Percentiles rank a stretch among this genome's conserved stretches.
phyloP scores from a whole-genome alignment of 2,329 filamentous ascomycete species.

The Orbilia javanica region DNA sequence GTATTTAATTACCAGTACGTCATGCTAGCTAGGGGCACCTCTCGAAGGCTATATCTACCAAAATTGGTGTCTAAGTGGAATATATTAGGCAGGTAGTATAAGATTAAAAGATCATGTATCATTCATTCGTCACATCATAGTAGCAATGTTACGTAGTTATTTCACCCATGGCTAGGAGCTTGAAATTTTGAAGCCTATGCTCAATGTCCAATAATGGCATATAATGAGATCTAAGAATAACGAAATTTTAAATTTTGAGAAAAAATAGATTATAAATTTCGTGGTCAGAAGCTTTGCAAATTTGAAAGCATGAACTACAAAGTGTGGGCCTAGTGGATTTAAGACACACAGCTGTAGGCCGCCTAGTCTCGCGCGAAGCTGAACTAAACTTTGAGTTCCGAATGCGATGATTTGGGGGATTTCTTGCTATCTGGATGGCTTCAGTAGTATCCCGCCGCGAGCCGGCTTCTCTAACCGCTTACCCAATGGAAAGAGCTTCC shows the following conservation, averaged over 20 bases:
- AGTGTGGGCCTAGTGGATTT: neutral
- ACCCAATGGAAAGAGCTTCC: constrained; percentile 17
- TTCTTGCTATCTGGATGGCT: neutral
- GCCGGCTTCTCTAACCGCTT: constrained; percentile 4
- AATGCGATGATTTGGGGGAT: constrained; percentile 8
- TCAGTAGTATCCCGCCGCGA: neutral
- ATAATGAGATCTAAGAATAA: neutral
- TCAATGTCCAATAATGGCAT: neutral
- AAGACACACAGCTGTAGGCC: neutral
- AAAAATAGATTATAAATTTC: neutral
- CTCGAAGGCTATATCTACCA: neutral
- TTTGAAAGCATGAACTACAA: neutral
- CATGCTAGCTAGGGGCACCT: neutral
- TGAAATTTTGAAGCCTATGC: neutral
- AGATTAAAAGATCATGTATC: neutral
- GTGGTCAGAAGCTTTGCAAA: neutral
- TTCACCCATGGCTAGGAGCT: neutral
- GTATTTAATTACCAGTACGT: neutral
- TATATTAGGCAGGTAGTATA: neutral
- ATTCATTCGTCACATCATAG: too few species aligned
- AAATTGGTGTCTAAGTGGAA: neutral
- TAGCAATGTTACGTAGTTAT: neutral
- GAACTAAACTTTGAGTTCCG: constrained; percentile 1
- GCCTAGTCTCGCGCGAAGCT: neutral
- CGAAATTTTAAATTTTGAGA: neutral